phyloP scores from a whole-genome alignment of 1,284 basidiomycete genomes.

The Rhodofomes roseus region DNA sequence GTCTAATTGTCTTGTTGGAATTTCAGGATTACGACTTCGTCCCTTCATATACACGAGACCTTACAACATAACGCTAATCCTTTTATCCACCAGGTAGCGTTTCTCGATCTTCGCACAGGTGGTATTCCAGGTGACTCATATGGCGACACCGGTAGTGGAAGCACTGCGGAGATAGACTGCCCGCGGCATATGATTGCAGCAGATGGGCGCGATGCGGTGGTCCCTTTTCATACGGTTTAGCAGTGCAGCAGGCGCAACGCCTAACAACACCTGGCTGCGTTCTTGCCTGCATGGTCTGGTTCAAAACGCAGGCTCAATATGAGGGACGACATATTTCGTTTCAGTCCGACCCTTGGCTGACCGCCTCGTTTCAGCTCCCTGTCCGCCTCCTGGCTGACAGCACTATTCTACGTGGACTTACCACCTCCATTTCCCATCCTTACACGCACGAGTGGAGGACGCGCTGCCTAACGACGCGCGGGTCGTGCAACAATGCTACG shows the following conservation, averaged over 20 bases:
- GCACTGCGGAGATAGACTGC: too few relatives aligned
- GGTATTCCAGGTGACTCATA: too few relatives aligned
- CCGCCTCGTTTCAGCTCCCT: background rate
- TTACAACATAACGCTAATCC: too few relatives aligned
- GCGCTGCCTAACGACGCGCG: background rate
- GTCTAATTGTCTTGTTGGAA: too few relatives aligned
- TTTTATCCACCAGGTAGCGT: too few relatives aligned
- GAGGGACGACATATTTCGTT: background rate
- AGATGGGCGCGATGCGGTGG: background rate
- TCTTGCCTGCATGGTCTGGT: background rate
- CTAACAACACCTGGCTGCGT: background rate
- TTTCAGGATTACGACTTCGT: too few relatives aligned
- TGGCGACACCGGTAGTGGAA: too few relatives aligned
- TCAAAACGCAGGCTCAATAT: background rate
- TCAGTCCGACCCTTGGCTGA: background rate
- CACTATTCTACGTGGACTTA: background rate
- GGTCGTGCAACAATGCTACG: slow-evolving; percentile 33
- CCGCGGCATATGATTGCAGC: background rate
- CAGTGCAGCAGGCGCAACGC: background rate
- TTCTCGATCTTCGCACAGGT: too few relatives aligned
- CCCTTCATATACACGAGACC: too few relatives aligned
- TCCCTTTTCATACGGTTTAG: background rate
- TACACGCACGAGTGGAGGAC: background rate
- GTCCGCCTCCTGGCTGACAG: background rate
- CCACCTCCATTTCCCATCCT: background rate